A percentile compares a stretch with the other conserved stretches of the same genome.
Evolutionary conservation across 1,284 basidiomycete genomes (phyloP).

Genomic region (Xerocomus cyaneibrunnescens): DNA sequence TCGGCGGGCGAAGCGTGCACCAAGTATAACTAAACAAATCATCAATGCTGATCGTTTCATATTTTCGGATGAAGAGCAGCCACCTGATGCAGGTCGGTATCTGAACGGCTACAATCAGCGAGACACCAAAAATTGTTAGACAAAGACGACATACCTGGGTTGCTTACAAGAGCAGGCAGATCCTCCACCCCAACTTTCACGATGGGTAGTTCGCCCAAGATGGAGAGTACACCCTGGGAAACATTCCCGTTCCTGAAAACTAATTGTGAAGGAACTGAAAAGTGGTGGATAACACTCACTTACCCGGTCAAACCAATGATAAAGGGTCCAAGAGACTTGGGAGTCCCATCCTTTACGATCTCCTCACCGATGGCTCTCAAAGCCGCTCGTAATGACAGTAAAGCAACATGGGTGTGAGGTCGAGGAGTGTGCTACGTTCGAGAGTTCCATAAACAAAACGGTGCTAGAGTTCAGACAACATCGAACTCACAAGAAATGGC

Average conservation of each 20-base stretch:
- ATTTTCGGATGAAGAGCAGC: background rate
- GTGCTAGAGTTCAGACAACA: background rate
- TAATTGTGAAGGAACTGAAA: background rate
- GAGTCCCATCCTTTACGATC: constrained; percentile 61
- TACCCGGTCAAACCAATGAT: constrained; percentile 85
- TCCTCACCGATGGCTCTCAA: constrained; percentile 59
- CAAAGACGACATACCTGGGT: constrained; percentile 44
- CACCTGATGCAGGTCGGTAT: constrained; percentile 54
- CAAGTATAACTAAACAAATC: constrained; percentile 64
- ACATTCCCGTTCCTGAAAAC: constrained; percentile 71
- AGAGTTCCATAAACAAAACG: background rate
- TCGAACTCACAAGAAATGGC: constrained; percentile 68
- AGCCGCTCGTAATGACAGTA: constrained; percentile 57
- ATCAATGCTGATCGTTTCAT: constrained; percentile 1
- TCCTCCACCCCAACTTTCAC: constrained; percentile 56
- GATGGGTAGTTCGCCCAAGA: constrained; percentile 71
- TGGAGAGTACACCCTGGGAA: constrained; percentile 69
- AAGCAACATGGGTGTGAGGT: constrained; percentile 69
- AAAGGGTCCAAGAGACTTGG: constrained; percentile 66
- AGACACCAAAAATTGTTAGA: background rate
- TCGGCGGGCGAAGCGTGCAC: constrained; percentile 71
- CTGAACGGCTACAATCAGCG: constrained; percentile 33
- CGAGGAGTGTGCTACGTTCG: constrained; percentile 63
- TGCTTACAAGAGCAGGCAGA: constrained; percentile 52
- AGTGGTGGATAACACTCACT: background rate